phyloP scores from a whole-genome alignment of 495 filamentous ascomycete species.

The Saxophila tyrrhenica region DNA sequence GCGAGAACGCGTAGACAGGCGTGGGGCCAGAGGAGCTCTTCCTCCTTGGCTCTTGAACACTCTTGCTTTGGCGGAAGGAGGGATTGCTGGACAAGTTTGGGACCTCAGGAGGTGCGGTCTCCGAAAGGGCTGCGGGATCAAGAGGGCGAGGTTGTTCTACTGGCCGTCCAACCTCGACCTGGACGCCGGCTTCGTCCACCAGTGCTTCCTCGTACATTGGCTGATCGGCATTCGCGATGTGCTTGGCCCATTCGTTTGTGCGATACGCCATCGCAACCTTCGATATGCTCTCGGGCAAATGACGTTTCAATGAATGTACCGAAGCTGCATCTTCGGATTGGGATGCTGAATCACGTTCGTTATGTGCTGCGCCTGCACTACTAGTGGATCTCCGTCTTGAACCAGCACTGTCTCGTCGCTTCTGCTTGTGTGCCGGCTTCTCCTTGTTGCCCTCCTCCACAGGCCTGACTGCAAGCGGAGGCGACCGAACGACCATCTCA shows the following conservation, averaged over 20 bases:
- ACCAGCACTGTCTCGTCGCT: not conserved
- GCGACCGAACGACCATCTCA: constrained; percentile 2
- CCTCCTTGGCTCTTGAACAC: not conserved
- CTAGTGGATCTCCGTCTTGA: not conserved
- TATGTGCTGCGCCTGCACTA: not conserved
- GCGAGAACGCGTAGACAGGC: constrained; percentile 12
- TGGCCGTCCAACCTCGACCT: constrained; percentile 16
- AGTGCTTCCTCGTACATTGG: constrained; percentile 54
- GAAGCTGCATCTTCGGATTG: constrained; percentile 1
- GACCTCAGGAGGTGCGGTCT: constrained; percentile 1
- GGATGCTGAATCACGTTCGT: not conserved
- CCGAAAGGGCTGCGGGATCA: constrained; percentile 8
- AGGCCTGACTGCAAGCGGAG: not conserved
- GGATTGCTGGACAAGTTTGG: constrained; percentile 3
- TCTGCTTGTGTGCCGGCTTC: constrained; percentile 9
- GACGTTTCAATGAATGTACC: constrained; percentile 28
- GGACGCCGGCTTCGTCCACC: constrained; percentile 25
- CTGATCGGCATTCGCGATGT: constrained; percentile 63
- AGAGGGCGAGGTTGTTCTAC: constrained; percentile 18
- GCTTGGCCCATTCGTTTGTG: constrained; percentile 95
- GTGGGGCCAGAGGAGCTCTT: not conserved
- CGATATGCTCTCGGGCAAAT: constrained; percentile 48
- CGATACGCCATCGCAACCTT: constrained; percentile 69
- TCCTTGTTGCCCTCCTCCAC: constrained; percentile 2
- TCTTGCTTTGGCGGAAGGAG: constrained; percentile 8